Base-by-base conservation (phyloP, 2,329 filamentous ascomycete genomes). In the Cercospora janseana region DNA sequence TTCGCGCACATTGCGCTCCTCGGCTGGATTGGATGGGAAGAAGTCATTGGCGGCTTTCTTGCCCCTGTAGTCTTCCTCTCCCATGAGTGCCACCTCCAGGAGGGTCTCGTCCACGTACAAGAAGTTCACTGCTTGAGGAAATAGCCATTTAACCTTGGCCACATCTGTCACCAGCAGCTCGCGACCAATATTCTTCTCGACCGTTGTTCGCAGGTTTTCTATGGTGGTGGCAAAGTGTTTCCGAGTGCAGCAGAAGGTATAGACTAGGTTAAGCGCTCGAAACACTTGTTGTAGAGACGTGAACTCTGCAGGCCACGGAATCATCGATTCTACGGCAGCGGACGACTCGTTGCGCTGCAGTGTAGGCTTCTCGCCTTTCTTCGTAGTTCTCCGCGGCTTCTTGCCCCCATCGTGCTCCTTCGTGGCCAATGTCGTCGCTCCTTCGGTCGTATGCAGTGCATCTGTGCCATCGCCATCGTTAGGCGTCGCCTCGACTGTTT, bases 201-300 rank as follows among this genome's bases (percentile, higher is more conserved):
- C 92, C 0, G 92, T 81, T 6, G 82, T 80, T 60, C 85, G 89
- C 38, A 98, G 87, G 4, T 86, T 95, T 12, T 93, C 87, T 59
- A 96, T 89, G 0, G 92, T 96, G 0, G 93, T 97, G 0, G 88
- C 84, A 21, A 97, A 78, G 62, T 97, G 88, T 66, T 95, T 96
- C 37, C 93, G 83, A 1, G 92, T 92, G 66, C 85, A 93, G 72
- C 89, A 95, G 66, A 98, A 97, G 0, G 93, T 97, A 62, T 89
- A 95, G 1, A 97, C 89, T 1, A 97, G 73, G 61, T 95, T 98
- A 52, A 98, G 72, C 1, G 93, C 92, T 54, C 83, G 81, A 66
- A 97, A 87, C 0, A 85, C 87, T 66, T 85, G 83, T 20, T 86
- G 82, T 6, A 97, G 77, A 32, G 76, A 74, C 49, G 81, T 85